Evolutionary conservation across 148 eudicot genomes (phyloP), one percentile per base, ranked within the genome.

Genomic region (Fallopia convolvulus): DNA sequence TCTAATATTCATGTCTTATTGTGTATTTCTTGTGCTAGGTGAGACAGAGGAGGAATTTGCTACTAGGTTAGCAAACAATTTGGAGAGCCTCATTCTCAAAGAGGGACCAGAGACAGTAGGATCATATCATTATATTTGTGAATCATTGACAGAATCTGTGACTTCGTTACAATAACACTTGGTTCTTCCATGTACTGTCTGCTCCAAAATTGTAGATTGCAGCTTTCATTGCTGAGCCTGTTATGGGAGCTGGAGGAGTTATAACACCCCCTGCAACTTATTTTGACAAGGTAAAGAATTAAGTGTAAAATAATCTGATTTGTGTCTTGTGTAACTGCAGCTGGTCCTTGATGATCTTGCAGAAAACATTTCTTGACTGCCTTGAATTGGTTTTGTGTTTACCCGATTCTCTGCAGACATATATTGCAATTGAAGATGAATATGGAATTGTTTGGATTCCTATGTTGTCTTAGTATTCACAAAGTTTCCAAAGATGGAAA

Each of bases 211-310:
- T 84, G 76, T 88, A 95, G 99, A 89, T 95, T 85, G 97, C 97
- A 83, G 99, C 99, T 49, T 95, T 95, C 83, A 95, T 95, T 83
- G 99, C 99, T 11, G 97, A 95, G 82, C 99, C 99, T 80, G 93
- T 95, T 44, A 91, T 95, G 94, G 99, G 97, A 52, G 97, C 99
- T 70, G 99, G 99, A 82, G 99, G 99, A 60, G 99, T 95, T 61
- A 92, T 95, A 71, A 92, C 84, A 75, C 99, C 99, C 14, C 97
- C 99, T 1, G 91, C 94, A 79, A 91, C 94, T 11, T 95, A 95
- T 81, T 95, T 91, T 79, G 97, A 95, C 39, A 95, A 95, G 94
- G 97, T 92, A 78, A 18, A 78, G 78, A 30, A 48, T 11, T 33
- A 33, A 26, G 36, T 13, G 44, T 36, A 33, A 36, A 66, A 66